phyloP scores from a whole-genome alignment of 495 filamentous ascomycete genomes.

The Penicillium bovifimosum region DNA sequence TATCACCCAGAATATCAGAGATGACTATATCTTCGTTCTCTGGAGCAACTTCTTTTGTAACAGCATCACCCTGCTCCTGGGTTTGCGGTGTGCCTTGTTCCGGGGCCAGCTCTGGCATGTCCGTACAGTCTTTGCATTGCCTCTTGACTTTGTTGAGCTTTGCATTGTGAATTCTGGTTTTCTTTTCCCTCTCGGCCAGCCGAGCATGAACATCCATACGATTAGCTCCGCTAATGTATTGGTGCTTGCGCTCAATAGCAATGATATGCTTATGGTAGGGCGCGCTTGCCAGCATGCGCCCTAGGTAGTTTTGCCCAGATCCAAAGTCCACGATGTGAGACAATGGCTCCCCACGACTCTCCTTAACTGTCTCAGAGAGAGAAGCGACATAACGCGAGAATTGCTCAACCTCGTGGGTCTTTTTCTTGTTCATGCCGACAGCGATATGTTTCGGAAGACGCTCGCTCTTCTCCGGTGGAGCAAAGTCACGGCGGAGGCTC shows the following conservation, averaged over 20 bases:
- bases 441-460: conserved; percentile 61
- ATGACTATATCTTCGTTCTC: conserved; percentile 29
- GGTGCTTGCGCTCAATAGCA: conserved; percentile 81
- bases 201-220: conserved; percentile 72
- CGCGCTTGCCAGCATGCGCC: conserved; percentile 73
- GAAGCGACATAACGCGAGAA: conserved; percentile 57
- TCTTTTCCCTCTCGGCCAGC: conserved; percentile 56
- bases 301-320: conserved; percentile 92
- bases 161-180: conserved; percentile 36
- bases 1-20: conserved; percentile 36
- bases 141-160: conserved; percentile 39
- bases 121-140: conserved; percentile 45
- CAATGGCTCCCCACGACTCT: conserved; percentile 49
- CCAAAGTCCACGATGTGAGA: conserved; percentile 94
- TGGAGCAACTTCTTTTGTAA: conserved; percentile 33
- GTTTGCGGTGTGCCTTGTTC: conserved; percentile 22
- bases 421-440: conserved; percentile 93
- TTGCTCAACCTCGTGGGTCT: conserved; percentile 79
- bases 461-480: conserved; percentile 31
- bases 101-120: conserved; percentile 24
- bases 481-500: conserved; percentile 58
- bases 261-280: conserved; percentile 84
- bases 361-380: conserved; percentile 48
- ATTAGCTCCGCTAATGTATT: conserved; percentile 80
- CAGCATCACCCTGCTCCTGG: conserved; percentile 17